Evolutionary conservation across 2,329 filamentous ascomycete species (phyloP), one percentile per base, ranked within the genome.

Genomic region (Alternaria metachromatica): DNA sequence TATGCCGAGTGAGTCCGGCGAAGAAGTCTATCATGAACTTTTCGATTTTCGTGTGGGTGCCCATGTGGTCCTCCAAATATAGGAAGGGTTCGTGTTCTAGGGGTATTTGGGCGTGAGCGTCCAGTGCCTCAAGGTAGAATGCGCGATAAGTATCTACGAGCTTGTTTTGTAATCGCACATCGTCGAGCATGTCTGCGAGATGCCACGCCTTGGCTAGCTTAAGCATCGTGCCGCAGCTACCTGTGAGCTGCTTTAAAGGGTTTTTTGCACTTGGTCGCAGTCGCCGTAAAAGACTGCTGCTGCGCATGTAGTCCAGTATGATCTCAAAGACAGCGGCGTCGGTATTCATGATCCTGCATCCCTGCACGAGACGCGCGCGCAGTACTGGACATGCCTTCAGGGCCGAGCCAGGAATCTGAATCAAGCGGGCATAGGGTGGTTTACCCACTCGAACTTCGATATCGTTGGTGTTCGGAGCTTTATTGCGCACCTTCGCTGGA

Each of bases 131-230:
- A 2, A 41, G 25, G 43, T 70, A 70, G 21, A 41, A 41, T 18
- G 55, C 9, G 48, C 65, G 62, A 21, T 63, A 73, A 1, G 59
- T 58, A 21, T 64, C 60, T n/a, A 68, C 30, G 11, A 73, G 50
- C 18, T 55, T 55, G 26, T 68, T 66, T 21, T 69, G 66, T 12
- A 72, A 23, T 2, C 59, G 49, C 1, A 55, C 41, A 12, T 67
- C 50, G 3, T 57, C 45, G 21, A 73, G 55, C 56, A 63, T 65
- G 9, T 67, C 51, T 6, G 55, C 59, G 3, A 71, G 25, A 28
- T 66, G 60, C 65, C 69, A 72, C 13, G 61, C 63, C 28, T 71
- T 67, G 2, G 59, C 66, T 20, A 73, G 62, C 11, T 59, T 63
- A 18, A 66, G 56, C 43, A 71, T 49, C 30, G 45, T 33, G 9